phyloP scores from a whole-genome alignment of 768 basidiomycete genomes.

The Lactarius pseudohatsudake region DNA sequence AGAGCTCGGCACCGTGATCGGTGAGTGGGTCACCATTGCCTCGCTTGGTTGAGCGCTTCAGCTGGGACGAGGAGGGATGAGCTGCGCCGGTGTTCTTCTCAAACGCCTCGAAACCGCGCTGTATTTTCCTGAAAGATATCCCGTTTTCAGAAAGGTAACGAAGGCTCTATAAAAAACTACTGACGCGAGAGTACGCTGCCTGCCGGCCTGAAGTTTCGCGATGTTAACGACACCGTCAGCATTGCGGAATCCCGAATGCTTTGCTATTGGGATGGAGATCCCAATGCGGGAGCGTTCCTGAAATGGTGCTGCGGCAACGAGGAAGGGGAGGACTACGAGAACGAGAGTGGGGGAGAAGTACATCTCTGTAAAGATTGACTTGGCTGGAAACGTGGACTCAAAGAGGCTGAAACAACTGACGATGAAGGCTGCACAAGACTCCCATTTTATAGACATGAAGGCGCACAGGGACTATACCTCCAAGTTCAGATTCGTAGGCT shows the following conservation, averaged over 20 bases:
- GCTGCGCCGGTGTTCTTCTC: slow-evolving; percentile 24
- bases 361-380: background rate
- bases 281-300: background rate
- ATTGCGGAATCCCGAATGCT: background rate
- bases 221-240: slow-evolving; percentile 12
- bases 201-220: background rate
- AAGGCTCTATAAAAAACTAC: background rate
- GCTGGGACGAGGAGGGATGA: slow-evolving; percentile 11
- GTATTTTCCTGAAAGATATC: slow-evolving; percentile 20
- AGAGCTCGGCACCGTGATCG: slow-evolving; percentile 11
- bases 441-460: background rate
- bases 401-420: background rate
- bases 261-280: slow-evolving; percentile 13
- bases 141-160: background rate
- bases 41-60: slow-evolving; percentile 8
- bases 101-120: slow-evolving; percentile 15
- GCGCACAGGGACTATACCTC: background rate
- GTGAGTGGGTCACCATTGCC: slow-evolving; percentile 15
- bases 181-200: slow-evolving; percentile 4
- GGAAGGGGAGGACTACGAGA: slow-evolving; percentile 12
- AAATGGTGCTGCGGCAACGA: slow-evolving; percentile 6
- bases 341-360: slow-evolving; percentile 5
- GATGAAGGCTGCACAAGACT: background rate
- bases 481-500: background rate
- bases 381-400: background rate